Percentiles rank a stretch among this genome's conserved stretches.
These are phyloP conservation scores for Hemisphaericaspora nanyangensis DNA, from an alignment of 805 yeast genomes.

Conservation along the genomic window DNA sequence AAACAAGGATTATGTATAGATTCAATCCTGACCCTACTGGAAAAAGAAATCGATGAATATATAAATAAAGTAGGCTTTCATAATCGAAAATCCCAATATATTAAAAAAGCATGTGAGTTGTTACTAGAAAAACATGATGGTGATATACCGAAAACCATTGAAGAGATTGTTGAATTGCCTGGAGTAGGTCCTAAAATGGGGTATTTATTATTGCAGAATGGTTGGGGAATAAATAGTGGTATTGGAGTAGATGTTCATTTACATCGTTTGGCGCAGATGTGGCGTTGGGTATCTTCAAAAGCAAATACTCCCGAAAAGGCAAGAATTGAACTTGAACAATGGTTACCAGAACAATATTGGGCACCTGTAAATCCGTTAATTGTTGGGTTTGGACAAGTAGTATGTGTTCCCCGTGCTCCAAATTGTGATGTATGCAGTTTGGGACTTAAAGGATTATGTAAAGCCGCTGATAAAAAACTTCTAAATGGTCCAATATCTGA, in stretches of 20 bases:
- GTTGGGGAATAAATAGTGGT: constrained; percentile 74
- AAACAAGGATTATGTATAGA: constrained; percentile 54
- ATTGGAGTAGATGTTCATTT: constrained; percentile 96
- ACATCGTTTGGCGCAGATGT: constrained; percentile 73
- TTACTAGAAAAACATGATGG: constrained; percentile 47
- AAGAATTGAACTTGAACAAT: constrained; percentile 58
- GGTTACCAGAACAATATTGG: constrained; percentile 79
- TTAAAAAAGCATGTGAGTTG: constrained; percentile 57
- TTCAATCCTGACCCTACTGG: constrained; percentile 48
- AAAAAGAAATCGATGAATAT: constrained; percentile 54
- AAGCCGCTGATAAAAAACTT: constrained; percentile 49
- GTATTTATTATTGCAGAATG: constrained; percentile 69
- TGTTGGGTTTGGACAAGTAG: constrained; percentile 91
- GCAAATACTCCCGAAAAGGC: constrained; percentile 73
- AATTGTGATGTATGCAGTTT: constrained; percentile 71
- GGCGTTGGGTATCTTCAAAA: constrained; percentile 63
- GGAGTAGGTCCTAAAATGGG: constrained; percentile 99
- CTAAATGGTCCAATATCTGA: constrained; percentile 23
- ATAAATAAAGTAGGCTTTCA: constrained; percentile 89
- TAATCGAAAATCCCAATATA: constrained; percentile 67
- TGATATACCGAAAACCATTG: constrained; percentile 71
- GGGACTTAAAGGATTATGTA: constrained; percentile 52
- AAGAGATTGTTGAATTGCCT: constrained; percentile 65
- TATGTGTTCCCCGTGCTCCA: constrained; percentile 68
- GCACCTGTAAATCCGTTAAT: constrained; percentile 76